Conservation (phyloP, 257 asterid species). For the Schizonepeta tenuifolia region DNA sequence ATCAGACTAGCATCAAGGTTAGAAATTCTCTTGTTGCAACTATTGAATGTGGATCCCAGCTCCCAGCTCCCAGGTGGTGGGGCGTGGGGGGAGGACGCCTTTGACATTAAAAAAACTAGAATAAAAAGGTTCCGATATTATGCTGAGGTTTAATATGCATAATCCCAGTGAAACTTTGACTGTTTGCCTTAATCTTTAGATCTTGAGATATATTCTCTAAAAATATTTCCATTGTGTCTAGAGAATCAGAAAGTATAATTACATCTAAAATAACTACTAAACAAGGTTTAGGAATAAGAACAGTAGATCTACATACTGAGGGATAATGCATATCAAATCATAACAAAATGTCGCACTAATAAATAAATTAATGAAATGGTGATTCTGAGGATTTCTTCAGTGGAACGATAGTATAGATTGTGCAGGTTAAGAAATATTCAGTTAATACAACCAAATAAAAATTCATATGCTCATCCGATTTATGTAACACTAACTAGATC, state of each 20-base stretch:
- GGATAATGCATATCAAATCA: neutral
- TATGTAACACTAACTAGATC: neutral
- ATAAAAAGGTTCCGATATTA: too few relatives aligned
- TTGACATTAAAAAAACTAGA: too few relatives aligned
- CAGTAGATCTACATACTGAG: neutral
- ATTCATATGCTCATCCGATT: neutral
- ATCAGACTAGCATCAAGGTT: neutral
- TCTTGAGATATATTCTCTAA: neutral
- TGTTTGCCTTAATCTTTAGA: too few relatives aligned
- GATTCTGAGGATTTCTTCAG: neutral
- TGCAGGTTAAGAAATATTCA: neutral
- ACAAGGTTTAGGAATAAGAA: neutral
- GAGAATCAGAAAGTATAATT: too few relatives aligned
- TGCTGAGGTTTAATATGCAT: too few relatives aligned
- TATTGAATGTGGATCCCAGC: neutral
- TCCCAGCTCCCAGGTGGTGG: too few relatives aligned
- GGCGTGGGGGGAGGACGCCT: too few relatives aligned
- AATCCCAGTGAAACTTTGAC: too few relatives aligned
- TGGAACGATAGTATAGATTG: neutral
- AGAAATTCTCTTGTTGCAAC: neutral
- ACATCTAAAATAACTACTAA: neutral
- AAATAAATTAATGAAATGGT: neutral
- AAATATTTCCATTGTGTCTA: neutral
- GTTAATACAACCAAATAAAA: neutral
- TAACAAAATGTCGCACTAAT: neutral